These are phyloP conservation scores for Pinguiococcus pyrenoidosus DNA, from an alignment of 108 stramenopile genomes.

Conservation along the genomic window DNA sequence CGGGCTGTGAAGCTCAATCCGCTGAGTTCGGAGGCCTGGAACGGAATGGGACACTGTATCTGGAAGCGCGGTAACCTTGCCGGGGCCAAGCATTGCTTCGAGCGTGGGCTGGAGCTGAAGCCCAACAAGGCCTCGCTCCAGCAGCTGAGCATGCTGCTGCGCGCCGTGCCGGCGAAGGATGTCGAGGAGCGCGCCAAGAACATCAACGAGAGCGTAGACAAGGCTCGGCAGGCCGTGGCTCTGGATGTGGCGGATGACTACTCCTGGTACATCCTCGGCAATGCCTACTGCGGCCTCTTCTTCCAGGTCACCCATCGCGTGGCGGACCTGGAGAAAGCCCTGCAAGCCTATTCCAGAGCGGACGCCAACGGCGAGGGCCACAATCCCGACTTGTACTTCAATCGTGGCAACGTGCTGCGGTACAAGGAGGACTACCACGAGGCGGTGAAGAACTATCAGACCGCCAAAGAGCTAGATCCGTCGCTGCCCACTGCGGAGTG, in stretches of 20 bases:
- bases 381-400: constrained; percentile 33
- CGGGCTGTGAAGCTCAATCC: constrained; percentile 32
- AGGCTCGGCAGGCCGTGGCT: constrained; percentile 22
- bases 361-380: constrained; percentile 1
- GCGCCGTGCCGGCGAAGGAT: constrained; percentile 5
- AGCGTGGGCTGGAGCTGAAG: constrained; percentile 9
- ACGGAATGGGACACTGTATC: constrained; percentile 21
- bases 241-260: constrained; percentile 11
- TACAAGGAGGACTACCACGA: constrained; percentile 23
- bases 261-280: constrained; percentile 37
- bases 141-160: constrained; percentile 24
- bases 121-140: constrained; percentile 12
- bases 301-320: constrained; percentile 3
- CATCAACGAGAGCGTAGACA: constrained; percentile 11
- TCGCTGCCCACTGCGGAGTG: constrained; percentile 1
- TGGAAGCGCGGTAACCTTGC: constrained; percentile 28
- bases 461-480: constrained; percentile 9
- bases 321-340: constrained; percentile 17
- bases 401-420: constrained; percentile 18
- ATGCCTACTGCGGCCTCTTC: constrained; percentile 23
- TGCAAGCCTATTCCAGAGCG: constrained; percentile 28
- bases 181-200: not conserved
- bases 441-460: constrained; percentile 11
- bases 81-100: constrained; percentile 16
- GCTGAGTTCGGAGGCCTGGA: constrained; percentile 10